Base-by-base conservation (phyloP, 441 rosid genomes). In the Euphorbia schlechtendalii region DNA sequence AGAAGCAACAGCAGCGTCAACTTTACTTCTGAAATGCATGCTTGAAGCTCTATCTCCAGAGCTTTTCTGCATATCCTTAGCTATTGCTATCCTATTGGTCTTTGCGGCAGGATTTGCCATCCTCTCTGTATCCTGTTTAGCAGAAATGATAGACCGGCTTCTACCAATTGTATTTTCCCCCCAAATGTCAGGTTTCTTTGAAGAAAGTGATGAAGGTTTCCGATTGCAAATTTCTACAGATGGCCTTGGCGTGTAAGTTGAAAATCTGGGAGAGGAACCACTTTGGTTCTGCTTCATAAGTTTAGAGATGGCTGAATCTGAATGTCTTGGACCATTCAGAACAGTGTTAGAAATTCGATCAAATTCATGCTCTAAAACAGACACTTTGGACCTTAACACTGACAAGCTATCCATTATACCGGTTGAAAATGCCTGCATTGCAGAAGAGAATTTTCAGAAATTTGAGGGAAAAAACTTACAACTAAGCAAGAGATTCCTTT, bases 171-270 rank as follows among this genome's bases (percentile, higher is more conserved):
- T 43, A 49, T 81, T 83, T 61, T 83, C 87, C 74, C 80, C 90
- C 75, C 85, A 71, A 5, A 76, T 75, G 65, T 76, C 79, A 22
- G 79, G 71, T 69, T 77, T 80, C 71, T 82, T 88, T 60, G 59
- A 65, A 57, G 83, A 64, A 58, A 80, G 61, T 57, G 86, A 76
- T 32, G 34, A 3, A 71, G 88, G 70, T 20, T 76, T 84, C 62
- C 84, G 74, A 49, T 70, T 79, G 55, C 60, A 72, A 73, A 78
- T 78, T 36, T 88, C 92, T 41, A 77, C 68, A 14, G 92, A 88
- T 43, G 82, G 76, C 76, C 97, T 82, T 15, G 92, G 87, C 64
- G 92, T 83, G 81, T 77, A 82, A 17, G 83, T 77, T 70, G 96
- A 86, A 63, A 84, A 73, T 65, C 86, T 79, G 32, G 93, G 91